Percentiles rank a stretch among this genome's conserved stretches.
Conservation (phyloP, 495 filamentous ascomycete genomes). For the Thozetella sp. region DNA sequence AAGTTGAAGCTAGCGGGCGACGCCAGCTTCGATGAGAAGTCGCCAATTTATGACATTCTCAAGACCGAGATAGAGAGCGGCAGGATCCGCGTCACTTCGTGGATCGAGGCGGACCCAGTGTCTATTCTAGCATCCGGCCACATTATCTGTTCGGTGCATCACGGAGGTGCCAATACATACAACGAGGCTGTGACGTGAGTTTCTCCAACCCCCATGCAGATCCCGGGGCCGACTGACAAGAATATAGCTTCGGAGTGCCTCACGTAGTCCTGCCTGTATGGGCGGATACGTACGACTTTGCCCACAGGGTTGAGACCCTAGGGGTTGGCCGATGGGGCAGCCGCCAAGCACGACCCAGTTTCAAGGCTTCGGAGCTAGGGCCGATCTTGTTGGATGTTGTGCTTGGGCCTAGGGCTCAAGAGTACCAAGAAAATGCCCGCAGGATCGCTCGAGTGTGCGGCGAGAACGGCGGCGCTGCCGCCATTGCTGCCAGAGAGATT, state of each 20-base stretch:
- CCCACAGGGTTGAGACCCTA: conserved; percentile 40
- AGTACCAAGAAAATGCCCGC: neutral
- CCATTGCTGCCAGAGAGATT: neutral
- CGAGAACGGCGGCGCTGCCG: neutral
- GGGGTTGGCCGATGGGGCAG: conserved; percentile 28
- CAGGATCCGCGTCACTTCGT: conserved; percentile 16
- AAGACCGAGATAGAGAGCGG: neutral
- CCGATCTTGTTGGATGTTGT: neutral
- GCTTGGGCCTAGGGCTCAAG: neutral
- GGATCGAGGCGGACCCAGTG: conserved; percentile 22
- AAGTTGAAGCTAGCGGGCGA: conserved; percentile 15
- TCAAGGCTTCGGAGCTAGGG: neutral
- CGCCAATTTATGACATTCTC: neutral
- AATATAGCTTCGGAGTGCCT: conserved; percentile 34
- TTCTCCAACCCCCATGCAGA: neutral
- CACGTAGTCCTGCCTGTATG: conserved; percentile 45
- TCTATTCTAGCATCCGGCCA: conserved; percentile 23
- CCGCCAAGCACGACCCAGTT: neutral
- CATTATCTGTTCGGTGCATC: conserved; percentile 19
- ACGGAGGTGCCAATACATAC: conserved; percentile 11
- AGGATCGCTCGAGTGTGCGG: neutral
- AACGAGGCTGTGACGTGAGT: conserved; percentile 29
- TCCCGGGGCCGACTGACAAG: neutral
- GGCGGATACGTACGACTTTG: conserved; percentile 48
- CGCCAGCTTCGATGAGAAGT: neutral